Evolutionary conservation across 1,284 basidiomycete genomes (phyloP), one percentile per base, ranked within the genome.

Genomic region (Trichosporon faecale): DNA sequence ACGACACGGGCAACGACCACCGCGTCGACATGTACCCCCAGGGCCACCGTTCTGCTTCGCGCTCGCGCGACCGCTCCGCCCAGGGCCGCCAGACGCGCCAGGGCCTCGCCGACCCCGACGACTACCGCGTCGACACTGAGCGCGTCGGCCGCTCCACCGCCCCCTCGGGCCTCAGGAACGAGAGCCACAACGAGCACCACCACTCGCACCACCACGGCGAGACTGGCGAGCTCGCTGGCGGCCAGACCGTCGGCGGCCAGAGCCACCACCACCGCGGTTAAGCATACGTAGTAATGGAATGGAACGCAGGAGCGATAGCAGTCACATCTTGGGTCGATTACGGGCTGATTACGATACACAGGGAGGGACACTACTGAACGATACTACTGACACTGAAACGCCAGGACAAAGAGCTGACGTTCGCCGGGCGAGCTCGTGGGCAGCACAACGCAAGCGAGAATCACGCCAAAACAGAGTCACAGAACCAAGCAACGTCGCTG

Each of bases 191-290:
- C 27, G 57, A 61, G 57, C 57, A 61, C 57, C 57, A 61, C 57
- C 57, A 61, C 57, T 61, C 57, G 57, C 57, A 61, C 57, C 57
- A 61, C 57, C 57, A 61, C 57, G 57, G 21, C 57, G 57, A 61
- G 27, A 61, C 57, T 29, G 57, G 57, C 29, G 57, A 29, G 27
- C 27, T 31, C 29, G 57, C 57, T 27, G 27, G 29, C 27, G 57
- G 57, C 57, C 27, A 61, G 57, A 31, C 23, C 57, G 57, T 23
- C n/a, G 27, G 27, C 57, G 57, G 57, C 57, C 27, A 29, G 27
- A 31, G 57, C 57, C 57, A 61, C 57, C 57, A 61, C 57, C 57
- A 61, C 57, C 57, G 57, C 29, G 49, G 49, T 23, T 25, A 52
- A 52, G 21, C 8, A 52, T 23, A 18, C 18, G 49, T 52, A 52